Evolutionary conservation across 176 grass and related monocot species (phyloP), one percentile per base, ranked within the genome.

Genomic region (Tillandsia fasciculata): DNA sequence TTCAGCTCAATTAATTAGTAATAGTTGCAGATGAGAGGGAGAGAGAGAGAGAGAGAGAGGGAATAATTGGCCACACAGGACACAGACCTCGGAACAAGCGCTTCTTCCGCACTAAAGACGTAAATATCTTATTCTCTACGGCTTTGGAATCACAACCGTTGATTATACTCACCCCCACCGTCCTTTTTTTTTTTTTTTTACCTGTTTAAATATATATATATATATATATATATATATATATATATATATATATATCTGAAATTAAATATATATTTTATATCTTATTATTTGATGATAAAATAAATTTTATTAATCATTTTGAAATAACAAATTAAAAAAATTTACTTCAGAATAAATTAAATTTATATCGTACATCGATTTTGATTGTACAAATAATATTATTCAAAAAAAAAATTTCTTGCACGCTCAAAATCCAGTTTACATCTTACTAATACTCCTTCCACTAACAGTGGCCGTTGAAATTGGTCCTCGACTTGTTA

Each of bases 91-190:
- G 64, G 23, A 26, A 51, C 6, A 10, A 49, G 65, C 11, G 64
- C 15, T 53, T 68, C 68, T 27, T 48, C 17, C 20, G 18, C 15
- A 12, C 15, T 12, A n/a, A 22, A 59, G 15, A 59, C 22, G 10
- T 9, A 63, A 8, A 14, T 26, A 77, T 68, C 67, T 83, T 80
- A 51, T 73, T 27, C 50, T 28, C 1, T 74, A 77, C 87, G 74
- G 70, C 83, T 68, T 89, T 76, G 79, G 79, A 85, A 89, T 85
- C 77, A 78, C 68, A 70, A 75, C 83, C 88, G 81, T 90, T 83
- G 83, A 90, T 86, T 90, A 74, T 82, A 75, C 56, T 61, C 56
- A 57, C n/a, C 14, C 2, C 53, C 13, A 57, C 81, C 69, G 85
- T 83, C 77, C 69, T 72, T 53, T 11, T 24, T 24, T 24, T 24